A percentile compares a stretch with the other conserved stretches of the same genome.
Evolutionary conservation across 192 early-diverging fungal species (phyloP).

Genomic region (Coemansia sp.): DNA sequence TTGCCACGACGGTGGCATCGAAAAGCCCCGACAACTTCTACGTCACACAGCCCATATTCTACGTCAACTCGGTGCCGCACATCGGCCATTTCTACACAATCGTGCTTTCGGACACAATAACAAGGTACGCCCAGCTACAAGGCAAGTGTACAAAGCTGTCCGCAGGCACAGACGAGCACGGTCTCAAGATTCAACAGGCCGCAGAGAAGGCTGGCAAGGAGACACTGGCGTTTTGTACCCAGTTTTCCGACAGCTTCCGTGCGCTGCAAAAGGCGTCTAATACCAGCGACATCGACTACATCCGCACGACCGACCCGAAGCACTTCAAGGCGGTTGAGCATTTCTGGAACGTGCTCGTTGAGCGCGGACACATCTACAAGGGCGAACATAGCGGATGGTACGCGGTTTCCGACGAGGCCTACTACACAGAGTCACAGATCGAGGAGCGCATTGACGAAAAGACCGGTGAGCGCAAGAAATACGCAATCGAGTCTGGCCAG

Average conservation of each 20-base stretch:
- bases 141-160: conserved; percentile 57
- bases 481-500: conserved; percentile 80
- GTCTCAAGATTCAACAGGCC: conserved; percentile 95
- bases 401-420: conserved; percentile 92
- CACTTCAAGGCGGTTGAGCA: conserved; percentile 69
- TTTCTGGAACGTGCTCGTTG: conserved; percentile 73
- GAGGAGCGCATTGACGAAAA: conserved; percentile 58
- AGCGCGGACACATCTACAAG: conserved; percentile 84
- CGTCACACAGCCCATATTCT: conserved; percentile 87
- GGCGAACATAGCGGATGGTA: conserved; percentile 93
- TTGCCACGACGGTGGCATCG: not conserved
- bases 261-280: conserved; percentile 71
- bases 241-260: conserved; percentile 57
- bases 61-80: conserved; percentile 72
- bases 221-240: conserved; percentile 79
- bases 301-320: conserved; percentile 79
- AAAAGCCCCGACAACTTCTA: conserved; percentile 48
- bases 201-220: conserved; percentile 60
- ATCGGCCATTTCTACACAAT: conserved; percentile 93
- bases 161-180: conserved; percentile 94
- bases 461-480: conserved; percentile 17
- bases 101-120: conserved; percentile 80
- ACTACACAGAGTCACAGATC: conserved; percentile 74
- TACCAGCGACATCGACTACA: conserved; percentile 76
- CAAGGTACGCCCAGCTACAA: conserved; percentile 70